Percentiles rank a stretch among this genome's conserved stretches.
These are phyloP conservation scores for Avena eriantha DNA, from an alignment of 176 grass and related monocot genomes.

Conservation along the genomic window DNA sequence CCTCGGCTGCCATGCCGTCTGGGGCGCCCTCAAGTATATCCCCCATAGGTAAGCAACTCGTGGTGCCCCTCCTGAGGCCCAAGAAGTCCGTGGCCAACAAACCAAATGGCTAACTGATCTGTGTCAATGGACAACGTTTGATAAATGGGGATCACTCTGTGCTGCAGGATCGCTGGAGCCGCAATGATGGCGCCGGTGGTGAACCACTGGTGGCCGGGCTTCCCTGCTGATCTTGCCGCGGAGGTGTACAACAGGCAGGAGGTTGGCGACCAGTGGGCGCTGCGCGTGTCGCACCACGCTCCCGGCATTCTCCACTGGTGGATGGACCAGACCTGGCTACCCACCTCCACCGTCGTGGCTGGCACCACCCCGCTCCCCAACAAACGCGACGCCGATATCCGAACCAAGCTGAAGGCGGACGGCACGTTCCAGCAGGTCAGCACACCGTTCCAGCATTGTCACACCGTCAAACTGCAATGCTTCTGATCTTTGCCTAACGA, in stretches of 20 bases:
- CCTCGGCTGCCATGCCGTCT: conserved; percentile 73
- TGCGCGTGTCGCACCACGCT: conserved; percentile 63
- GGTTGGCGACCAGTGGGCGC: conserved; percentile 69
- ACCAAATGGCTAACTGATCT: background rate
- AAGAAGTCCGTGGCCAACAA: background rate
- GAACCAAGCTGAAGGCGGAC: background rate
- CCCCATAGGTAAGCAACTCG: conserved; percentile 51
- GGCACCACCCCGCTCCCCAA: conserved; percentile 63
- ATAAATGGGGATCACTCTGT: background rate
- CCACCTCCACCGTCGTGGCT: conserved; percentile 67
- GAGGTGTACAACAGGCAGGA: conserved; percentile 64
- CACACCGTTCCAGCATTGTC: background rate
- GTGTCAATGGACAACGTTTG: background rate
- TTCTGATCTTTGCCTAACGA: background rate
- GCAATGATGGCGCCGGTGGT: conserved; percentile 64
- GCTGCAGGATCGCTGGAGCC: conserved; percentile 60
- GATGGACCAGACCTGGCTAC: conserved; percentile 84
- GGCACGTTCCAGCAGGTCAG: conserved; percentile 54
- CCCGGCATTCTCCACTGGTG: conserved; percentile 83
- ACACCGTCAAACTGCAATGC: background rate
- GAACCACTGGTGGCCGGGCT: conserved; percentile 80
- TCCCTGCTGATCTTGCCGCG: conserved; percentile 47
- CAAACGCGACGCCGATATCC: conserved; percentile 56
- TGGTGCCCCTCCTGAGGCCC: background rate
- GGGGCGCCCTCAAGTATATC: conserved; percentile 80